A percentile compares a stretch with the other conserved stretches of the same genome.
These are phyloP conservation scores for Phytopythium delawarense DNA, from an alignment of 352 stramenopile genomes.

Conservation along the genomic window DNA sequence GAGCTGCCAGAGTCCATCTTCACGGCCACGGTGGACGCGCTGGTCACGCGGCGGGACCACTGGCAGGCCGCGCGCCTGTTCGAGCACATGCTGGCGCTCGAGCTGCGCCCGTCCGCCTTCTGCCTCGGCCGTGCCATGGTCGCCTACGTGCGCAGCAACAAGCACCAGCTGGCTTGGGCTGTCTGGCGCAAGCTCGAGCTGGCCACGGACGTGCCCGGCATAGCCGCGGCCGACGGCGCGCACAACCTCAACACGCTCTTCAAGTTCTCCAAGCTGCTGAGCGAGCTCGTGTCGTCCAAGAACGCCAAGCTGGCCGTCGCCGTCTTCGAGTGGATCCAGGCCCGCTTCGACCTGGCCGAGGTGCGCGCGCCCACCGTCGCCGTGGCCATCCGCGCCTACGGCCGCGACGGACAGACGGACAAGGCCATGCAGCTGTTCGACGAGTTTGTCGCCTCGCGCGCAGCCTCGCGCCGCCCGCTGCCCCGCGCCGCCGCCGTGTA, in stretches of 20 bases:
- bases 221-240: constrained; percentile 10
- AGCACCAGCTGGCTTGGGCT: constrained; percentile 48
- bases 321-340: constrained; percentile 63
- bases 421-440: constrained; percentile 67
- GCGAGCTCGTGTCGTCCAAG: constrained; percentile 51
- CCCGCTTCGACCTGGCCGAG: constrained; percentile 29
- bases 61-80: constrained; percentile 73
- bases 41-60: constrained; percentile 51
- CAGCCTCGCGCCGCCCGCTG: constrained; percentile 16
- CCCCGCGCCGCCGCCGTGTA: constrained; percentile 56
- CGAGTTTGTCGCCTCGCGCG: constrained; percentile 49
- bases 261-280: constrained; percentile 66
- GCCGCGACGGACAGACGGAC: constrained; percentile 61
- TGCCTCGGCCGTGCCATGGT: constrained; percentile 75
- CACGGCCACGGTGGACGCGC: constrained; percentile 66
- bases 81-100: constrained; percentile 64
- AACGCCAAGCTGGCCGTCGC: constrained; percentile 53
- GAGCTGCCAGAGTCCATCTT: constrained; percentile 66
- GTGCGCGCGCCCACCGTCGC: constrained; percentile 60
- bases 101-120: constrained; percentile 59
- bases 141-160: constrained; percentile 71
- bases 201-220: constrained; percentile 5
- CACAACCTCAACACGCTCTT: constrained; percentile 12
- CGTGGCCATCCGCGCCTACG: constrained; percentile 64
- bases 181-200: constrained; percentile 65